Percentiles rank a stretch among this genome's conserved stretches.
Evolutionary conservation across 78 protist genomes (phyloP).

Genomic region (Dictyostelium brefeldianum): DNA sequence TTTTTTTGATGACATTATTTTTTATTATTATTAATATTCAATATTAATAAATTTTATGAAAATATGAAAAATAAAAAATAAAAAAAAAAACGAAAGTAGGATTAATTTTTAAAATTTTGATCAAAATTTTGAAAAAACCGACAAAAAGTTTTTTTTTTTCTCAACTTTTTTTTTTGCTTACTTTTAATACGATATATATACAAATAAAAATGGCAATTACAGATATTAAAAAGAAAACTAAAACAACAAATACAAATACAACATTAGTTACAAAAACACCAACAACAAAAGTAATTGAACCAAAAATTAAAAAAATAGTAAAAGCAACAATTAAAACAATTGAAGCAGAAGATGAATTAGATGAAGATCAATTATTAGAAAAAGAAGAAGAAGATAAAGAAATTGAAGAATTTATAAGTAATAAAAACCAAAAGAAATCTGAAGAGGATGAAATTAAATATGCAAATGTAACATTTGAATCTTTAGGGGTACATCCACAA

Average conservation of each 20-base stretch:
- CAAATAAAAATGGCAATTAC: not conserved
- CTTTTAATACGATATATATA: too few species aligned
- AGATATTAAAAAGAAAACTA: not conserved
- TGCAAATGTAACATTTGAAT: constrained; percentile 62
- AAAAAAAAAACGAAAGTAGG: too few species aligned
- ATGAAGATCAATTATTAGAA: constrained; percentile 2
- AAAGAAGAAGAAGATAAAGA: constrained; percentile 23
- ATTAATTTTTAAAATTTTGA: too few species aligned
- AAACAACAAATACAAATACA: not conserved
- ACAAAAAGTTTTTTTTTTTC: too few species aligned
- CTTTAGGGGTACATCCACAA: constrained; percentile 84
- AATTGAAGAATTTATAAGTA: constrained; percentile 6
- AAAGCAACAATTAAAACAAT: not conserved
- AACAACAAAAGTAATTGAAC: not conserved
- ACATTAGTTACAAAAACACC: not conserved
- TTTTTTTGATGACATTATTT: not conserved
- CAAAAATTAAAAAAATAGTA: not conserved
- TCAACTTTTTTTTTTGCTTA: too few species aligned
- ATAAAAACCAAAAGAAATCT: not conserved
- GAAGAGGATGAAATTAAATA: constrained; percentile 11
- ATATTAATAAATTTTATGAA: too few species aligned
- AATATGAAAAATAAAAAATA: too few species aligned
- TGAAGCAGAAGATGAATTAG: not conserved
- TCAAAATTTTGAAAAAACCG: too few species aligned
- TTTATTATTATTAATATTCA: too few species aligned